Conservation (phyloP, 371 early-diverging fungal genomes). For the Batkoa obscura region DNA sequence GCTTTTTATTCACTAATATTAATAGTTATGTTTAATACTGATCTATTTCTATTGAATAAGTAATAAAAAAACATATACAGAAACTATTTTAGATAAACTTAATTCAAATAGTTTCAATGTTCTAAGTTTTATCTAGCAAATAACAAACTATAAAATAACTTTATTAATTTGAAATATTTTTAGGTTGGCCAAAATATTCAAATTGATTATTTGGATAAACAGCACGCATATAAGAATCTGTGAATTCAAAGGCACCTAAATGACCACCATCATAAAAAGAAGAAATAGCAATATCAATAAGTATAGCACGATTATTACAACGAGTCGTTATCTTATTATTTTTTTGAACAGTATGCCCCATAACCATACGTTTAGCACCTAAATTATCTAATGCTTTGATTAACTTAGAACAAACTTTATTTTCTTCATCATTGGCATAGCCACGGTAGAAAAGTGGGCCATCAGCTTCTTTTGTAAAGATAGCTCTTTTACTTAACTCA, state of each 20-base stretch:
- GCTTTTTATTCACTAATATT: too few relatives aligned
- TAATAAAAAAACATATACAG: too few relatives aligned
- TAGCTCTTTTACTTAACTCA: neutral
- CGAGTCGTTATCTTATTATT: constrained; percentile 36
- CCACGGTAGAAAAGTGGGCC: constrained; percentile 43
- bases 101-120: too few relatives aligned
- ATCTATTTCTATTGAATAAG: too few relatives aligned
- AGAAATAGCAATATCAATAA: constrained; percentile 62
- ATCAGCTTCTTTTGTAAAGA: constrained; percentile 8
- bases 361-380: constrained; percentile 45
- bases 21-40: too few relatives aligned
- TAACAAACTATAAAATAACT: too few relatives aligned
- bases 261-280: constrained; percentile 26
- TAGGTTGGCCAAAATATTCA: too few relatives aligned
- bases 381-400: constrained; percentile 24
- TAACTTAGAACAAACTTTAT: constrained; percentile 20
- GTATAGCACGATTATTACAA: constrained; percentile 33
- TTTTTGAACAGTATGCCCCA: constrained; percentile 52
- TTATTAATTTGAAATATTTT: too few relatives aligned
- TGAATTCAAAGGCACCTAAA: constrained; percentile 9
- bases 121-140: too few relatives aligned
- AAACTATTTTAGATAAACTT: too few relatives aligned
- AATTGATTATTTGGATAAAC: neutral
- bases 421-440: constrained; percentile 32
- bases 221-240: neutral